Percentiles rank a stretch among this genome's conserved stretches.
Conservation (phyloP, 1,284 basidiomycete genomes). For the Cryptococcus sp. region DNA sequence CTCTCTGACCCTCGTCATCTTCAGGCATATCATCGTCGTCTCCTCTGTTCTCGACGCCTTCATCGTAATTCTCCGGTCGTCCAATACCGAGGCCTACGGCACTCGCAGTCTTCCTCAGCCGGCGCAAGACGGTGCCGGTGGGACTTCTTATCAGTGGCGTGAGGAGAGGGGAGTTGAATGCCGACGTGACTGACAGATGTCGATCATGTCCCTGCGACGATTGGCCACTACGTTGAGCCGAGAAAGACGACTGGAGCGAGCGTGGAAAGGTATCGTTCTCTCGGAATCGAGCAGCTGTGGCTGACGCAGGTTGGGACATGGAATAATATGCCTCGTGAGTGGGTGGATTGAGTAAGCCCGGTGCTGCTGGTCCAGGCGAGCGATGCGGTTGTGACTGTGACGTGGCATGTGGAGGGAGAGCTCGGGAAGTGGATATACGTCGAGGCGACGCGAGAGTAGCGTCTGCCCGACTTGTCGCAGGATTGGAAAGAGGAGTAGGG, state of each 20-base stretch:
- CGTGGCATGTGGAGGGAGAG: constrained; percentile 10
- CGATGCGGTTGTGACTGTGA: constrained; percentile 11
- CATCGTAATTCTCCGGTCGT: constrained; percentile 35
- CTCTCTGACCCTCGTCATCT: constrained; percentile 60
- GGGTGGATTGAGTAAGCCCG: constrained; percentile 9
- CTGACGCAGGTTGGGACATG: constrained; percentile 31
- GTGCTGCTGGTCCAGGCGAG: constrained; percentile 11
- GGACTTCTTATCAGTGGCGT: constrained; percentile 23
- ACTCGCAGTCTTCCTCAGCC: constrained; percentile 39
- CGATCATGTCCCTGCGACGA: neutral
- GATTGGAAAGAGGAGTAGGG: neutral
- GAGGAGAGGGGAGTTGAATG: constrained; percentile 1
- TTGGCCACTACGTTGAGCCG: neutral
- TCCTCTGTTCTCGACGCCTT: constrained; percentile 22
- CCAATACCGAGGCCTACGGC: constrained; percentile 36
- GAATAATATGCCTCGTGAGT: constrained; percentile 36
- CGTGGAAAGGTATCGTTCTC: constrained; percentile 7
- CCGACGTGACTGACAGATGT: neutral
- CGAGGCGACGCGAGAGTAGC: constrained; percentile 19
- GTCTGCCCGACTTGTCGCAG: constrained; percentile 3
- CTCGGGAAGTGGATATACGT: constrained; percentile 18
- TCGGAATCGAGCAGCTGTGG: constrained; percentile 30
- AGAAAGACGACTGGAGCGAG: neutral
- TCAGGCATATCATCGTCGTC: constrained; percentile 56
- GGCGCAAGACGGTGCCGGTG: constrained; percentile 30